Evolutionary conservation across 83 land plant species (phyloP).

Genomic region (Isoetes engelmannii): DNA sequence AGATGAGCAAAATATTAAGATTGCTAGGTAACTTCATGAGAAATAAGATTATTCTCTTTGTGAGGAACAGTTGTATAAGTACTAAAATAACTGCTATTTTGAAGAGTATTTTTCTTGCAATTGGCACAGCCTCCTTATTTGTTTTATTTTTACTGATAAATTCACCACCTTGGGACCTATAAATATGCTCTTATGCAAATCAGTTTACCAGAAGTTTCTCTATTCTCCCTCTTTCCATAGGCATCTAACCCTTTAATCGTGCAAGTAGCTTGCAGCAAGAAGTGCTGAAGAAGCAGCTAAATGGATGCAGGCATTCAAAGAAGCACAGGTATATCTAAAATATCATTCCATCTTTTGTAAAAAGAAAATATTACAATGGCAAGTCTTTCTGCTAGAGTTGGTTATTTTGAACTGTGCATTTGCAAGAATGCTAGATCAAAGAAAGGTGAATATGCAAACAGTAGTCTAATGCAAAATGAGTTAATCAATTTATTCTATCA

Average conservation of each 20-base stretch:
- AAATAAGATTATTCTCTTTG: no score
- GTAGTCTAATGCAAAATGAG: no score
- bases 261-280: constrained; percentile 62
- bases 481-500: no score
- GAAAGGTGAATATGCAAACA: no score
- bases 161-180: background rate
- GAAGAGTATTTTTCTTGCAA: background rate
- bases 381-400: no score
- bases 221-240: background rate
- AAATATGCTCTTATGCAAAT: background rate
- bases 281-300: constrained; percentile 88
- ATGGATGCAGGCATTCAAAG: constrained; percentile 71
- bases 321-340: constrained; percentile 47
- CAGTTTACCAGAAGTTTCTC: background rate
- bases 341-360: background rate
- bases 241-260: background rate
- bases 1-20: no score
- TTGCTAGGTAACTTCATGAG: no score
- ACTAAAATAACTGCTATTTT: background rate
- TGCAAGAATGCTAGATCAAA: no score
- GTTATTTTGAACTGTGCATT: no score
- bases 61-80: no score
- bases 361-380: background rate
- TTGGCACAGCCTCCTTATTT: background rate
- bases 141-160: constrained; percentile 5